Base-by-base conservation (phyloP, 306 rosid species). In the Nissolia schottii region DNA sequence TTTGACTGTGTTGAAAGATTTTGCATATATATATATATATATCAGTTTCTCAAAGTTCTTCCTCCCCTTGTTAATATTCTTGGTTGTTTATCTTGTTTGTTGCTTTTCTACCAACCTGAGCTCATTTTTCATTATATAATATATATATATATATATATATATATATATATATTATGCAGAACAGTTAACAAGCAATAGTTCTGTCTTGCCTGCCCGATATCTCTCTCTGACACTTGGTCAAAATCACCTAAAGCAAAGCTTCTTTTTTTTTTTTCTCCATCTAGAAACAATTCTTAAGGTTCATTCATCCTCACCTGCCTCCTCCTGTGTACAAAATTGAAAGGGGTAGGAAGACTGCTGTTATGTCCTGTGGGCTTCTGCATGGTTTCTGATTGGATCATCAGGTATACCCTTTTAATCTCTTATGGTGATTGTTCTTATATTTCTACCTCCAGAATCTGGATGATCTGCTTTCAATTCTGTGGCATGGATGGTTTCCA, bases 101-200 rank as follows among this genome's bases (percentile, higher is more conserved):
- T 81, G 83, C 77, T 64, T 75, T 77, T 46, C 63, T 25, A 68
- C 88, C 81, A 66, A 77, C 80, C 86, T 45, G 67, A 60, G 40
- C 76, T 27, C 81, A 38, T n/a, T 27, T 60, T 78, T 58, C 66
- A 25, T 40, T 55, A 50, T 67, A 62, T 49, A 60, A 14, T 31
- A 49, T 62, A 62, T 67, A 70, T 43, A 69, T 16, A n/a, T n/a
- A n/a, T n/a, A n/a, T n/a, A n/a, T n/a, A n/a, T n/a, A n/a, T n/a
- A n/a, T n/a, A n/a, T n/a, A n/a, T n/a, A n/a, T n/a, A n/a, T n/a
- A n/a, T n/a, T n/a, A n/a, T n/a, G n/a, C n/a, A 73, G 56, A 78
- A 27, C 67, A 71, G 14, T 35, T 74, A 61, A 60, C 77, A 77
- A 73, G 58, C 18, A 38, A 59, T 50, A 41, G 67, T 80, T 76